A percentile compares a stretch with the other conserved stretches of the same genome.
Conservation (phyloP, 768 basidiomycete genomes). For the Suillus sp. region DNA sequence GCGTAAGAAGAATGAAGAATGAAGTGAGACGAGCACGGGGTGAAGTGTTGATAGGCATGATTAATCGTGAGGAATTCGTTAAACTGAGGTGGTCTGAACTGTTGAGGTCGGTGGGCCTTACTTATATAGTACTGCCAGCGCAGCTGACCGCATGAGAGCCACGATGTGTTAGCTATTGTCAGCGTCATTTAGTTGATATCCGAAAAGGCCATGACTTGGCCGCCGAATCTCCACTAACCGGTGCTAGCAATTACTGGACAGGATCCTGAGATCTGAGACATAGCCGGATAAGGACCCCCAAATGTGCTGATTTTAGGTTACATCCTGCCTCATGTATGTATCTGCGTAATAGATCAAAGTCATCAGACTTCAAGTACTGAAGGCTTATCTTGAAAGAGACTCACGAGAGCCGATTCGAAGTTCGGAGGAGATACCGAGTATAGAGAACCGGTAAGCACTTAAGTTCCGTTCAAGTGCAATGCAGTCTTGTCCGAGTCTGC, state of each 20-base stretch:
- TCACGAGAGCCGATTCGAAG: background rate
- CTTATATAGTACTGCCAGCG: constrained; percentile 23
- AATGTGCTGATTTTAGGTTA: background rate
- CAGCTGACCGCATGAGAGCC: constrained; percentile 13
- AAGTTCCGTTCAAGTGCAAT: too few relatives aligned
- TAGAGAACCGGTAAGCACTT: background rate
- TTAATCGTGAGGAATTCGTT: constrained; percentile 10
- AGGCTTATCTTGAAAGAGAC: background rate
- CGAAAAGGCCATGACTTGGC: background rate
- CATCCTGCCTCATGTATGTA: background rate
- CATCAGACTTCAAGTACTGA: background rate
- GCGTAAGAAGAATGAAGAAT: constrained; percentile 18
- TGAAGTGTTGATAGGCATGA: constrained; percentile 19
- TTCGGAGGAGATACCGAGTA: background rate
- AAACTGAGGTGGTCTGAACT: constrained; percentile 7
- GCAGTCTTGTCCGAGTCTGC: too few relatives aligned
- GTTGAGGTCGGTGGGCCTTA: background rate
- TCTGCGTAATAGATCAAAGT: background rate
- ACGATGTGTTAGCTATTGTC: constrained; percentile 3
- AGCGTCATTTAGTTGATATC: background rate
- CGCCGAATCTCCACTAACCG: background rate
- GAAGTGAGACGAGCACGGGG: constrained; percentile 11
- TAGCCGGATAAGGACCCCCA: background rate
- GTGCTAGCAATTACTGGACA: background rate
- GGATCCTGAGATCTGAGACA: background rate